Percentiles rank a stretch among this genome's conserved stretches.
phyloP scores from a whole-genome alignment of 768 basidiomycete genomes.

The Rickenella mellea region DNA sequence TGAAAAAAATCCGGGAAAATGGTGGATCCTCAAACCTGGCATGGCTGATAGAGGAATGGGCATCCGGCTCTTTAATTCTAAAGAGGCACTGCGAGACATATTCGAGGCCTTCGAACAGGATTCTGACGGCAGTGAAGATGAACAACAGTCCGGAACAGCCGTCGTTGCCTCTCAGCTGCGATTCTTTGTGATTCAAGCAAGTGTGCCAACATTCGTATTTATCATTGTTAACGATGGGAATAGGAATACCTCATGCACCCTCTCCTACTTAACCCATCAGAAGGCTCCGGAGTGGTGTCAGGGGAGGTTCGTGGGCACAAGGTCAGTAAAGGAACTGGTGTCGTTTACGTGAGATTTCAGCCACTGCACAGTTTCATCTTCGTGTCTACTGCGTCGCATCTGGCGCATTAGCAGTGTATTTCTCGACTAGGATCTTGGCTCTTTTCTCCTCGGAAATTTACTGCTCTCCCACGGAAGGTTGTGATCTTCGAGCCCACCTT shows the following conservation, averaged over 20 bases:
- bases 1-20: constrained; percentile 22
- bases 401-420: constrained; percentile 69
- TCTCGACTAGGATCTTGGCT: constrained; percentile 77
- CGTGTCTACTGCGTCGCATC: constrained; percentile 78
- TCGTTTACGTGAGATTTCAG: constrained; percentile 1
- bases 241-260: constrained; percentile 84
- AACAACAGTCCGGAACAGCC: constrained; percentile 35
- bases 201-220: constrained; percentile 7
- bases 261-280: constrained; percentile 63
- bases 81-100: constrained; percentile 59
- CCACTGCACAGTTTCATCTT: constrained; percentile 73
- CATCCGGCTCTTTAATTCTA: constrained; percentile 79
- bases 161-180: constrained; percentile 81
- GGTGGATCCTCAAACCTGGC: constrained; percentile 97
- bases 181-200: constrained; percentile 93
- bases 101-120: constrained; percentile 72
- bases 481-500: constrained; percentile 67
- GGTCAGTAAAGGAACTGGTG: constrained; percentile 27
- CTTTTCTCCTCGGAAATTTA: constrained; percentile 81
- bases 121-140: constrained; percentile 38
- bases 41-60: constrained; percentile 97
- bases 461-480: constrained; percentile 26
- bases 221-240: constrained; percentile 2
- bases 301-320: constrained; percentile 41
- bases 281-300: constrained; percentile 24